phyloP scores from a whole-genome alignment of 345 rosid species.

The Ricinus communis region DNA sequence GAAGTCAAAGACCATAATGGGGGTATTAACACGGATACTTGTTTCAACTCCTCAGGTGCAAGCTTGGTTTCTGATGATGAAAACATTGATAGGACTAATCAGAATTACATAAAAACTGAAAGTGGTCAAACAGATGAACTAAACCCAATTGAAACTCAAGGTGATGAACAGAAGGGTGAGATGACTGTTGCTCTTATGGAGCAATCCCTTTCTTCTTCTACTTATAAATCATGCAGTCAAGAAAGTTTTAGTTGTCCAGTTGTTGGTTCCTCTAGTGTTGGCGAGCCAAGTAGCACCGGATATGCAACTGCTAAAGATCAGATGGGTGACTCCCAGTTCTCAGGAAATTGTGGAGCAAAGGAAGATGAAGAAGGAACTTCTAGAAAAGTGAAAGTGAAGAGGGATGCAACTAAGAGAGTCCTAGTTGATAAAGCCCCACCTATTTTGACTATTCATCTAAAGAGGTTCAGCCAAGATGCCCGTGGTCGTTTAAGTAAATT shows the following conservation, averaged over 20 bases:
- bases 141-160: slow-evolving; percentile 19
- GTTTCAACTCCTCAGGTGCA: slow-evolving; percentile 18
- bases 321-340: slow-evolving; percentile 25
- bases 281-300: slow-evolving; percentile 31
- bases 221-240: slow-evolving; percentile 25
- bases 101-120: slow-evolving; percentile 29
- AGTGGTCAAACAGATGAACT: slow-evolving; percentile 23
- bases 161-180: slow-evolving; percentile 20
- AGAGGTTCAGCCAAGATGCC: slow-evolving; percentile 90
- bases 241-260: slow-evolving; percentile 38
- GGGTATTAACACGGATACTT: slow-evolving; percentile 19
- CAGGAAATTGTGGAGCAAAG: slow-evolving; percentile 40
- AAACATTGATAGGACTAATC: slow-evolving; percentile 22
- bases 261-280: slow-evolving; percentile 29
- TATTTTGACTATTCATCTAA: slow-evolving; percentile 80
- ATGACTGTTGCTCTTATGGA: slow-evolving; percentile 18
- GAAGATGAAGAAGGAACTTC: slow-evolving; percentile 41
- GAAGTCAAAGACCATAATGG: slow-evolving; percentile 38
- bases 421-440: slow-evolving; percentile 77
- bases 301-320: slow-evolving; percentile 25
- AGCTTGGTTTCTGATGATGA: slow-evolving; percentile 26
- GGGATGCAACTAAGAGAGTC: slow-evolving; percentile 89
- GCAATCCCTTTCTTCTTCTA: slow-evolving; percentile 30
- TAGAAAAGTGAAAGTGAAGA: slow-evolving; percentile 57
- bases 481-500: slow-evolving; percentile 94